These are phyloP conservation scores for Irpex lacteus DNA, from an alignment of 1,284 basidiomycete species.

Conservation along the genomic window DNA sequence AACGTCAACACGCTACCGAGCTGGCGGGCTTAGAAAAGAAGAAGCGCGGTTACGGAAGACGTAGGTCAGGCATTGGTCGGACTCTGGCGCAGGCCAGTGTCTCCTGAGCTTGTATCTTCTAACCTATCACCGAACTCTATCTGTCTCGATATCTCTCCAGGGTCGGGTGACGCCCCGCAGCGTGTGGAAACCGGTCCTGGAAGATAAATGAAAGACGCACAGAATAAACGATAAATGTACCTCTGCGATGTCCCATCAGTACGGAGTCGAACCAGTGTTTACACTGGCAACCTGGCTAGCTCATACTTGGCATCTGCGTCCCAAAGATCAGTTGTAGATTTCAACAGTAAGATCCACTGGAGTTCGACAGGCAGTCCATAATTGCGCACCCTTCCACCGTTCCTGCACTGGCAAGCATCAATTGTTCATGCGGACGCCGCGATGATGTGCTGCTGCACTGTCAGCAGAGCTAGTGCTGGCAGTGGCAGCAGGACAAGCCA, in stretches of 20 bases:
- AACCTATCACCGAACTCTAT: constrained; percentile 13
- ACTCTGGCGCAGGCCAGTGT: background rate
- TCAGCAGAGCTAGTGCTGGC: background rate
- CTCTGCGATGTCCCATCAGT: background rate
- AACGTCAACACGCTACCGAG: constrained; percentile 9
- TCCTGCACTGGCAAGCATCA: background rate
- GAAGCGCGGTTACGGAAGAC: constrained; percentile 4
- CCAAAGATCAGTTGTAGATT: constrained; percentile 1
- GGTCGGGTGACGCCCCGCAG: constrained; percentile 8
- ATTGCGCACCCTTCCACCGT: background rate
- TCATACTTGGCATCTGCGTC: constrained; percentile 6
- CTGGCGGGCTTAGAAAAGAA: constrained; percentile 7
- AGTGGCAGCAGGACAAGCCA: too few relatives aligned
- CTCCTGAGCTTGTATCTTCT: constrained; percentile 14
- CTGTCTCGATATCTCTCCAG: background rate
- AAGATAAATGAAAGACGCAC: background rate
- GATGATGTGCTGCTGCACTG: background rate
- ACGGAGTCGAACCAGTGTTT: background rate
- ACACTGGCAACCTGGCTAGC: background rate
- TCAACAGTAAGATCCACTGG: background rate
- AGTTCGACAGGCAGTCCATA: background rate
- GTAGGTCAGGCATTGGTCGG: background rate
- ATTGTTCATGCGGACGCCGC: background rate
- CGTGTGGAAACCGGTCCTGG: background rate
- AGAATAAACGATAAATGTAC: too few relatives aligned